Base-by-base conservation (phyloP, 2,329 filamentous ascomycete species). In the Xylariaceae sp. region DNA sequence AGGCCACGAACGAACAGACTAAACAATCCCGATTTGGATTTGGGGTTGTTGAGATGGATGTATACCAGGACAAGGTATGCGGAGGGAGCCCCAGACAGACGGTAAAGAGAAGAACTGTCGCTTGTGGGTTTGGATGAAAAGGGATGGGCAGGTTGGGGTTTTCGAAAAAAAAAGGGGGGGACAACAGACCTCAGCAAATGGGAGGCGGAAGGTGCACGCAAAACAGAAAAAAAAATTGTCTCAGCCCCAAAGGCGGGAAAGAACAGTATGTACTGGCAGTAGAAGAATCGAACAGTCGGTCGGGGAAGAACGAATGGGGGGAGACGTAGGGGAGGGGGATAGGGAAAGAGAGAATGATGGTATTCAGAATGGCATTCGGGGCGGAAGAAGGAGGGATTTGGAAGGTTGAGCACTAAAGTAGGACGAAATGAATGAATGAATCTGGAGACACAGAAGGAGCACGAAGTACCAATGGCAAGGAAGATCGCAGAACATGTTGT, bases 321-420 rank as follows among this genome's bases (percentile, higher is more conserved):
- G 59, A 55, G 48, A 54, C 50, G 60, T 56, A 47, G 44, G 53
- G 60, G 55, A 45, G 58, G 62, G 56, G 63, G 59, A 64, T 41
- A 57, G 59, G 53, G 56, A 59, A 59, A 55, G 54, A 57, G 54
- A 54, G 56, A 53, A 55, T 66, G 65, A 66, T 63, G 64, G 58
- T 66, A 66, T 67, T 67, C 65, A 67, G 65, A 66, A 54, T 59
- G 48, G 61, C 61, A 66, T 62, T 59, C 61, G 60, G 60, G 61
- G 55, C 61, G 61, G 63, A 61, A 62, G 62, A 60, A 64, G 60
- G 62, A 62, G 60, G 61, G 61, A 62, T 64, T 57, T 61, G 59
- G 61, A 59, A 64, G 65, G 64, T 65, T 66, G 62, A 65, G 43
- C 46, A 55, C 56, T 54, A 37, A 59, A 46, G 60, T 45, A 53